Percentiles rank a stretch among this genome's conserved stretches.
Evolutionary conservation across 345 rosid genomes (phyloP).

Genomic region (Eucalyptus regnans): DNA sequence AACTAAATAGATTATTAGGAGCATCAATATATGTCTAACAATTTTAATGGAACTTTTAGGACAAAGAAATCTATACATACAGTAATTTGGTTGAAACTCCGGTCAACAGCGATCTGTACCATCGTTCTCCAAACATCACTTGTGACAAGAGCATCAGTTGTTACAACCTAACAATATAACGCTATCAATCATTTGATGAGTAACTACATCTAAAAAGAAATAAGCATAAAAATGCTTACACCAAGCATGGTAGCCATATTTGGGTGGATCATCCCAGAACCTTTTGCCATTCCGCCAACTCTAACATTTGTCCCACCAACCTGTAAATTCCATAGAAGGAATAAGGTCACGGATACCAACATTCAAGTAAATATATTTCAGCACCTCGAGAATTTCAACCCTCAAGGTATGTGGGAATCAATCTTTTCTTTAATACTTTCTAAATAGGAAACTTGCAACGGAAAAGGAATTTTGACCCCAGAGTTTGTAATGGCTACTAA

Average conservation of each 20-base stretch:
- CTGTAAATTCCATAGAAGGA: slow-evolving; percentile 21
- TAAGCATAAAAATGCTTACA: slow-evolving; percentile 28
- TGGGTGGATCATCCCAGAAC: slow-evolving; percentile 99
- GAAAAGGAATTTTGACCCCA: neutral
- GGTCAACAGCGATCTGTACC: slow-evolving; percentile 71
- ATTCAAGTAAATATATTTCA: neutral
- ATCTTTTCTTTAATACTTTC: neutral
- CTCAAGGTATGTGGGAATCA: neutral
- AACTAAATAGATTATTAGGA: neutral
- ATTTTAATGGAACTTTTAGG: neutral
- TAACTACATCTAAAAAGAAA: neutral
- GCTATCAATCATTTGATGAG: neutral
- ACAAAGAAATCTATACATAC: slow-evolving; percentile 23
- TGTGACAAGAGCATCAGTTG: slow-evolving; percentile 77
- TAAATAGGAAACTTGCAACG: neutral
- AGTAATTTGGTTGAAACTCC: slow-evolving; percentile 97
- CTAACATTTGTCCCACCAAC: slow-evolving; percentile 57
- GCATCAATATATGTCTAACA: neutral
- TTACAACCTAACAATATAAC: slow-evolving; percentile 56
- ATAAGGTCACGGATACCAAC: neutral
- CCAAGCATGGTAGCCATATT: slow-evolving; percentile 98
- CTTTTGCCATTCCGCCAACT: slow-evolving; percentile 97
- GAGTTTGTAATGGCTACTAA: neutral
- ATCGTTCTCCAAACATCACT: slow-evolving; percentile 90
- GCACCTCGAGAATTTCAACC: neutral